phyloP scores from a whole-genome alignment of 2,329 filamentous ascomycete genomes.

The Alternaria dauci region DNA sequence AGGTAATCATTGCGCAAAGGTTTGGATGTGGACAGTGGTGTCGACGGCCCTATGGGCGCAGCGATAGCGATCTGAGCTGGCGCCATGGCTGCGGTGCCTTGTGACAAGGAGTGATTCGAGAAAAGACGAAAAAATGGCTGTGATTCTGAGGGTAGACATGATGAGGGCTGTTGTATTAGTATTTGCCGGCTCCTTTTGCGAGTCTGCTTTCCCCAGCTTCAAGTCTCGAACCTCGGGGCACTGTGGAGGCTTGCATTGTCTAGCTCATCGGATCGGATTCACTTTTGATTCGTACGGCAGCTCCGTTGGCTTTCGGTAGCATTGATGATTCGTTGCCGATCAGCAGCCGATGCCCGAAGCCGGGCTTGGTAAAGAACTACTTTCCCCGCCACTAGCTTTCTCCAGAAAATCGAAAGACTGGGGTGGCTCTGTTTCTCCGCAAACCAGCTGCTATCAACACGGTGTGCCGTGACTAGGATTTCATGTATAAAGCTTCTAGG shows the following conservation, averaged over 20 bases:
- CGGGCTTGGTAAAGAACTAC: constrained; percentile 1
- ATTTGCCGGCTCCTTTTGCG: not conserved
- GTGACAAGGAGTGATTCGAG: not conserved
- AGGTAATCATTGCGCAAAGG: not conserved
- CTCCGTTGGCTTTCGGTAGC: not conserved
- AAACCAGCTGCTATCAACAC: not conserved
- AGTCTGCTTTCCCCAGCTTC: not conserved
- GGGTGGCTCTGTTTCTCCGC: constrained; percentile 5
- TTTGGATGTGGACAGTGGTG: not conserved
- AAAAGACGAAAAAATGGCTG: not conserved
- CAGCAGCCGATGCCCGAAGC: not conserved
- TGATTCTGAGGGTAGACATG: not conserved
- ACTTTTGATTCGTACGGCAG: constrained; percentile 1
- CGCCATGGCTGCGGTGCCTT: constrained; percentile 21
- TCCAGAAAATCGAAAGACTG: constrained; percentile 10
- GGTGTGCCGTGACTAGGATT: not conserved
- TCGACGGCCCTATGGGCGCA: constrained; percentile 6
- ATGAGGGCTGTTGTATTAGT: not conserved
- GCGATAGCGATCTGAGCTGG: constrained; percentile 30
- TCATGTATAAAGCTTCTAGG: constrained; percentile 8
- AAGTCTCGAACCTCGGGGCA: not conserved
- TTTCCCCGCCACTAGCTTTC: constrained; percentile 12
- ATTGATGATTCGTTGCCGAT: not conserved
- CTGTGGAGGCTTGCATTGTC: constrained; percentile 3
- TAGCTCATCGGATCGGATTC: constrained; percentile 8